Evolutionary conservation across 495 filamentous ascomycete species (phyloP).

Genomic region (Aspergillus ellipticus): DNA sequence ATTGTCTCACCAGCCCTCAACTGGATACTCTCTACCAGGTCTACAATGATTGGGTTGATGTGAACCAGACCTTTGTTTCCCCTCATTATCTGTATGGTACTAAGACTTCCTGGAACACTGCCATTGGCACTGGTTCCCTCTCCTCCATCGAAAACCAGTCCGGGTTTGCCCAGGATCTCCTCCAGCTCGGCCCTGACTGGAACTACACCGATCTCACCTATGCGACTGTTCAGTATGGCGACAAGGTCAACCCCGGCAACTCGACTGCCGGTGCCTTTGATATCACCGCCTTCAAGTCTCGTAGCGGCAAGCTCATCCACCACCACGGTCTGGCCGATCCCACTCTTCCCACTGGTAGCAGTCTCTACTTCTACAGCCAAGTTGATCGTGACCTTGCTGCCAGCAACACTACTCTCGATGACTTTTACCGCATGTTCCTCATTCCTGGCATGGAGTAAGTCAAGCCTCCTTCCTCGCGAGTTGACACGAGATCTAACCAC

Average conservation of each 20-base stretch:
- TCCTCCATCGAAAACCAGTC: background rate
- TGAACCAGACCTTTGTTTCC: slow-evolving; percentile 26
- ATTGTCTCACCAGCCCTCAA: slow-evolving; percentile 50
- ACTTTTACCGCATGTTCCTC: background rate
- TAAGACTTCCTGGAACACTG: background rate
- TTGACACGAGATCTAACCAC: background rate
- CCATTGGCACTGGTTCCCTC: background rate
- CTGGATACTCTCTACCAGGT: slow-evolving; percentile 44
- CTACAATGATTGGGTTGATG: slow-evolving; percentile 39
- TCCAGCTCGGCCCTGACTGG: background rate
- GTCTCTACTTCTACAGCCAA: background rate
- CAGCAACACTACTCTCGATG: background rate
- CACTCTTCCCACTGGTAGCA: background rate
- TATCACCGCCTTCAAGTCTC: background rate
- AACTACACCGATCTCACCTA: background rate
- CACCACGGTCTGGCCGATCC: background rate
- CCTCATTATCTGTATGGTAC: background rate
- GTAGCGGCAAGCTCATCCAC: background rate
- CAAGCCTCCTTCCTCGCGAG: background rate
- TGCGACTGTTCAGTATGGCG: background rate
- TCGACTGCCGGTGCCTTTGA: background rate
- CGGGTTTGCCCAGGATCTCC: background rate
- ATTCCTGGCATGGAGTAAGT: background rate
- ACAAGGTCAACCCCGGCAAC: background rate
- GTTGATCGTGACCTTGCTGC: background rate